A percentile compares a stretch with the other conserved stretches of the same genome.
Evolutionary conservation across 768 basidiomycete genomes (phyloP).

Genomic region (Macrocybe gigantea): DNA sequence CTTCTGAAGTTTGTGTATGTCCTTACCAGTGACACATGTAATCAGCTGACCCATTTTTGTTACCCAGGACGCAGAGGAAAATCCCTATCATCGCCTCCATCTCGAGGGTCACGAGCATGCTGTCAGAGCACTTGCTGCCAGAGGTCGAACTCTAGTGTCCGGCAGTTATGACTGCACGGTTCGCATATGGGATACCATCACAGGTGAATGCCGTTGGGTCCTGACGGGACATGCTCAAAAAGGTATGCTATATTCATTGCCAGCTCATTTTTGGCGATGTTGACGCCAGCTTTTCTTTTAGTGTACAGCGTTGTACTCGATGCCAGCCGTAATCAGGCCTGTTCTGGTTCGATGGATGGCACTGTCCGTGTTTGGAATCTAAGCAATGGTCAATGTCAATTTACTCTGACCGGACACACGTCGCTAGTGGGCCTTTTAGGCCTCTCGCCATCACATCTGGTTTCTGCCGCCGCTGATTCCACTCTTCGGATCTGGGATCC

Average conservation of each 20-base stretch:
- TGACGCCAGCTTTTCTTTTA: constrained; percentile 19
- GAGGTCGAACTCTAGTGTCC: constrained; percentile 86
- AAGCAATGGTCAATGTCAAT: constrained; percentile 70
- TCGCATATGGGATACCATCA: constrained; percentile 91
- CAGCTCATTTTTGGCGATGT: neutral
- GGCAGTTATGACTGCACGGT: constrained; percentile 96
- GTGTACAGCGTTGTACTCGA: constrained; percentile 97
- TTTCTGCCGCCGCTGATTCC: constrained; percentile 95
- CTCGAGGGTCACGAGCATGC: constrained; percentile 90
- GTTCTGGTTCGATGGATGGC: constrained; percentile 97
- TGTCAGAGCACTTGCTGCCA: constrained; percentile 86
- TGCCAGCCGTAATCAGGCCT: constrained; percentile 78
- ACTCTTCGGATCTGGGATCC: constrained; percentile 95
- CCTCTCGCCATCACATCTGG: constrained; percentile 82
- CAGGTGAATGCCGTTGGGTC: constrained; percentile 74
- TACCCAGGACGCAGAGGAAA: constrained; percentile 55
- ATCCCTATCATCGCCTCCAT: constrained; percentile 85
- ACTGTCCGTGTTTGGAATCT: constrained; percentile 95
- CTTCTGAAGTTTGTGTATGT: constrained; percentile 35
- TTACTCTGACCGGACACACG: constrained; percentile 84
- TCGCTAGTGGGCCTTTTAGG: constrained; percentile 93
- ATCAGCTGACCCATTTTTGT: constrained; percentile 29
- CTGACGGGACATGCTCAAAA: constrained; percentile 88
- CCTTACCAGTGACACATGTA: neutral
- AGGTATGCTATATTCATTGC: constrained; percentile 40